phyloP scores from a whole-genome alignment of 768 basidiomycete species.

The Rhodosporidiobolus odoratus region DNA sequence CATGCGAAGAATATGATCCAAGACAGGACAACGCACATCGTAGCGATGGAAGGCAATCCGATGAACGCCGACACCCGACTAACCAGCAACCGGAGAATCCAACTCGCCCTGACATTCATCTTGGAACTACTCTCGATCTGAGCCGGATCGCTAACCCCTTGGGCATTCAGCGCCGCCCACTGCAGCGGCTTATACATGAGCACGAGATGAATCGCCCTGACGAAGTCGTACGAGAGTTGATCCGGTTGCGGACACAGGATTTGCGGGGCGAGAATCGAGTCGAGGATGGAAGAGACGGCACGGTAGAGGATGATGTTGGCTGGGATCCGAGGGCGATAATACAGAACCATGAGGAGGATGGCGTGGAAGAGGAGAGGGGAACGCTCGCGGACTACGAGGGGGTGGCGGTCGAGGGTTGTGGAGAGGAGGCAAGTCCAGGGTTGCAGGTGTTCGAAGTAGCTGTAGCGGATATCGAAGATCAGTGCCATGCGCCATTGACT shows the following conservation, averaged over 20 bases:
- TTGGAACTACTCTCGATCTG: conserved; percentile 29
- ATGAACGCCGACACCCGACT: conserved; percentile 18
- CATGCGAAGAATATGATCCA: background rate
- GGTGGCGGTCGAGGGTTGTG: conserved; percentile 20
- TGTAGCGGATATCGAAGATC: background rate
- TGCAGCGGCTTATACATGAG: conserved; percentile 37
- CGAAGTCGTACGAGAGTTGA: conserved; percentile 31
- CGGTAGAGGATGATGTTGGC: conserved; percentile 29
- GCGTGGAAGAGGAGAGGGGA: conserved; percentile 37
- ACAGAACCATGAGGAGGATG: conserved; percentile 33
- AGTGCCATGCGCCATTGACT: too few relatives aligned
- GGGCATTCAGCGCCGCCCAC: conserved; percentile 20
- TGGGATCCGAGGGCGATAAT: conserved; percentile 27
- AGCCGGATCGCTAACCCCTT: conserved; percentile 14
- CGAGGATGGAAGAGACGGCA: conserved; percentile 26
- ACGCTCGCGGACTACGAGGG: conserved; percentile 19
- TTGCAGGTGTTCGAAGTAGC: conserved; percentile 27
- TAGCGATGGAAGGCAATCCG: conserved; percentile 25
- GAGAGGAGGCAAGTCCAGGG: conserved; percentile 25
- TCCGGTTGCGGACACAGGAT: conserved; percentile 37
- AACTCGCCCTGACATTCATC: conserved; percentile 35
- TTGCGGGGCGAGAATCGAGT: conserved; percentile 29
- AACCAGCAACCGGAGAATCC: conserved; percentile 30
- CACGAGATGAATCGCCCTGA: conserved; percentile 28
- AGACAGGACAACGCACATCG: background rate